Percentiles rank a stretch among this genome's conserved stretches.
Evolutionary conservation across 1,284 basidiomycete species (phyloP).

Genomic region (Naganishia liquefaciens): DNA sequence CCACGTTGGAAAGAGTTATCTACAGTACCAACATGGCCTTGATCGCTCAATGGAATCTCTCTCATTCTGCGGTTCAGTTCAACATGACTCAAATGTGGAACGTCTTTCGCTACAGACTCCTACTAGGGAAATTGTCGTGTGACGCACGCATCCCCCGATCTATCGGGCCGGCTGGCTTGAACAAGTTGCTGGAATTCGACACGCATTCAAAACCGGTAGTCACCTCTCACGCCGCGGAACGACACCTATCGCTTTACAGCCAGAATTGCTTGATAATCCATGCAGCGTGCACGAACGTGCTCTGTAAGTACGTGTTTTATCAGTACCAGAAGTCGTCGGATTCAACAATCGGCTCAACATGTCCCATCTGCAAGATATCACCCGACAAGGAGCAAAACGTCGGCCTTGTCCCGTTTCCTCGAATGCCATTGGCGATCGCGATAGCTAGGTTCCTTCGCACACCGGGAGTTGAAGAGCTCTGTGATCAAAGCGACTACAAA

Average conservation of each 20-base stretch:
- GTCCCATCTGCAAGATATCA: neutral
- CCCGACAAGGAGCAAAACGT: neutral
- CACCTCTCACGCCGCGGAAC: neutral
- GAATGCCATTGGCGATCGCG: neutral
- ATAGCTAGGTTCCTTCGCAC: neutral
- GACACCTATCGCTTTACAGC: neutral
- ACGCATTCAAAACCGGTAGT: neutral
- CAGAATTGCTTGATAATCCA: neutral
- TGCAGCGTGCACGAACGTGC: neutral
- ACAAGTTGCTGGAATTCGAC: neutral
- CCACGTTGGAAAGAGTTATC: neutral
- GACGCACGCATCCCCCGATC: neutral
- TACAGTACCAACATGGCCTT: neutral
- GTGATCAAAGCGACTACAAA: neutral
- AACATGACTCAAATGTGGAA: conserved; percentile 1
- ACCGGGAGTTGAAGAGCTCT: neutral
- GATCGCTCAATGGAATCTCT: neutral
- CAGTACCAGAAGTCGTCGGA: neutral
- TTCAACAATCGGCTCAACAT: neutral
- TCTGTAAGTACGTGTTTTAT: neutral
- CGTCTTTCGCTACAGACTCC: neutral
- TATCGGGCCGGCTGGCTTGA: too few relatives aligned
- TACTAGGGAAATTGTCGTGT: neutral
- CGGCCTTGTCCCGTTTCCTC: neutral
- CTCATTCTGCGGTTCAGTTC: neutral